Percentiles rank a stretch among this genome's conserved stretches.
These are phyloP conservation scores for Coniochaeta sp. DNA, from an alignment of 2,329 filamentous ascomycete genomes.

Conservation along the genomic window DNA sequence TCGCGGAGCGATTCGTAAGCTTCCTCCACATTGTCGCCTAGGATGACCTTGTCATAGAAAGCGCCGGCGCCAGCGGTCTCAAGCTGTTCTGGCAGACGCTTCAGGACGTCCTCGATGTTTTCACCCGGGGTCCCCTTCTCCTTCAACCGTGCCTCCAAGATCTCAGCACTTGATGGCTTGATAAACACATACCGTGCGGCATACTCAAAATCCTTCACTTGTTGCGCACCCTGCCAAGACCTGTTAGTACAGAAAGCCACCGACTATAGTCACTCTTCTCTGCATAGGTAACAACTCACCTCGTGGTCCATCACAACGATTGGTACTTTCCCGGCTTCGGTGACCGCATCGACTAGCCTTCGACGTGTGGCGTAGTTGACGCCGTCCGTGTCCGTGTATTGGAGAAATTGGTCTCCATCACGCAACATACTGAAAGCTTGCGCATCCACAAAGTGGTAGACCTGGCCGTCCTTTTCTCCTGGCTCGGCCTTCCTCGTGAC, in stretches of 20 bases:
- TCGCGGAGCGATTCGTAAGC: constrained; percentile 40
- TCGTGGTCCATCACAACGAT: constrained; percentile 45
- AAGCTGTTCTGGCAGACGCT: constrained; percentile 27
- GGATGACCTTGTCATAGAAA: constrained; percentile 43
- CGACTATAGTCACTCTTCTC: neutral
- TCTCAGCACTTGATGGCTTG: constrained; percentile 30
- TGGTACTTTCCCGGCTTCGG: constrained; percentile 51
- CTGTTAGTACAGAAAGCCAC: neutral
- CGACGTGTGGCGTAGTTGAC: constrained; percentile 49
- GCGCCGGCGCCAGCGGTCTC: constrained; percentile 36
- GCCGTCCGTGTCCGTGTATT: constrained; percentile 43
- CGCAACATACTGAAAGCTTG: constrained; percentile 50
- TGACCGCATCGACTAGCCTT: constrained; percentile 42
- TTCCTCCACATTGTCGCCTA: constrained; percentile 42
- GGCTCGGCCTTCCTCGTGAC: constrained; percentile 43
- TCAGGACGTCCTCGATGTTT: constrained; percentile 35
- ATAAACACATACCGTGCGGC: constrained; percentile 48
- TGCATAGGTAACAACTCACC: constrained; percentile 31
- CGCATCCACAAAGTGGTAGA: constrained; percentile 49
- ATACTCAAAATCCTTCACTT: constrained; percentile 50
- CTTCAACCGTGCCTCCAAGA: constrained; percentile 32
- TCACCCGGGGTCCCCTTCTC: constrained; percentile 35
- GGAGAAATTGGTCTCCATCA: constrained; percentile 52
- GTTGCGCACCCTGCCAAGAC: constrained; percentile 39
- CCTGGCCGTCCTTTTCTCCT: constrained; percentile 42